These are phyloP conservation scores for Diaporthe sp. DNA, from an alignment of 2,329 filamentous ascomycete species.

Conservation along the genomic window DNA sequence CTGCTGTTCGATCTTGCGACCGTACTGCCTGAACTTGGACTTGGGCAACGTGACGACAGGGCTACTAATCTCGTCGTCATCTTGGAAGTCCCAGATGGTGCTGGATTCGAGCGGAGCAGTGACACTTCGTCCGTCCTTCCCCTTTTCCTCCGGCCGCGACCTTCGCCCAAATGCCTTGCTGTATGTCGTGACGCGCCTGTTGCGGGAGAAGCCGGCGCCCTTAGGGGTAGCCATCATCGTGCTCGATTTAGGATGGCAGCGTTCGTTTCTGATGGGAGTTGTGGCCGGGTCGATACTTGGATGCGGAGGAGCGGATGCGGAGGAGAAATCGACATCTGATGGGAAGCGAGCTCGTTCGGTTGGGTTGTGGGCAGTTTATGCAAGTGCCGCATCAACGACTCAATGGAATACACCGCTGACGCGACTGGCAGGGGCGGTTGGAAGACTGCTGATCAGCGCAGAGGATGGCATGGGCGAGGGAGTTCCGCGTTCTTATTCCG, in stretches of 20 bases:
- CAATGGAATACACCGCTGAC: constrained; percentile 25
- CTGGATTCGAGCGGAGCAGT: constrained; percentile 41
- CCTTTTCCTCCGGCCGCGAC: constrained; percentile 38
- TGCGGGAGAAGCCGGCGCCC: constrained; percentile 45
- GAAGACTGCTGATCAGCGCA: constrained; percentile 3
- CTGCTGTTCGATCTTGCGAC: constrained; percentile 25
- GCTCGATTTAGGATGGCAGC: background rate
- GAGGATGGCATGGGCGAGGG: background rate
- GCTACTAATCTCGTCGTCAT: constrained; percentile 41
- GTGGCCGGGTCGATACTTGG: background rate
- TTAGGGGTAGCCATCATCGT: constrained; percentile 44
- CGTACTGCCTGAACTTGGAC: constrained; percentile 38
- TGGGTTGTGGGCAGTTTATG: constrained; percentile 17
- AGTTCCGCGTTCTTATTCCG: background rate
- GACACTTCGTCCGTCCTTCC: constrained; percentile 35
- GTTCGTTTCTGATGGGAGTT: constrained; percentile 12
- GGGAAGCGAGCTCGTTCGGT: constrained; percentile 13
- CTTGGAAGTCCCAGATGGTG: constrained; percentile 41
- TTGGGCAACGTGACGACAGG: constrained; percentile 38
- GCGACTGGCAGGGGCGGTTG: constrained; percentile 29
- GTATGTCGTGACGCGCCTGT: constrained; percentile 51
- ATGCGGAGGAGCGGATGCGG: constrained; percentile 10
- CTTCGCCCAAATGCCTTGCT: constrained; percentile 48
- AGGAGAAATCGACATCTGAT: constrained; percentile 28
- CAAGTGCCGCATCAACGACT: constrained; percentile 22